Conservation (phyloP, 768 basidiomycete genomes). For the Tylopilus cervinicoccineus region DNA sequence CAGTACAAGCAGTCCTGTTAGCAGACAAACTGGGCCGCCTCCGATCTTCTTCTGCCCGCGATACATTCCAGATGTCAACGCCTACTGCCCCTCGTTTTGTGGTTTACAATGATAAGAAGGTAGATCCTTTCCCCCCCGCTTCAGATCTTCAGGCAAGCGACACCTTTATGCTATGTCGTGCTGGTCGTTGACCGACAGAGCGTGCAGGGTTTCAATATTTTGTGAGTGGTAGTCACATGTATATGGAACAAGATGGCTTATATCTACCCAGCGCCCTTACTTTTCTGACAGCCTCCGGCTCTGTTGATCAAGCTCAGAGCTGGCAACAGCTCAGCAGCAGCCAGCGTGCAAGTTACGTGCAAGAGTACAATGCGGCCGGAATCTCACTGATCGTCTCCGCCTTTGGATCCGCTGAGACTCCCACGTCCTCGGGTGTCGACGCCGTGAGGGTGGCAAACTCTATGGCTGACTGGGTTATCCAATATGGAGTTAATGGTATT, state of each 20-base stretch:
- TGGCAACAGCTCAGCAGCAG: slow-evolving; percentile 39
- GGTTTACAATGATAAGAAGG: slow-evolving; percentile 39
- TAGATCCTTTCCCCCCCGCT: slow-evolving; percentile 41
- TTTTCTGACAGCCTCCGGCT: slow-evolving; percentile 40
- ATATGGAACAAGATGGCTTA: neutral
- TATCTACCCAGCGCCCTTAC: slow-evolving; percentile 32
- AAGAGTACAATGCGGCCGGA: slow-evolving; percentile 50
- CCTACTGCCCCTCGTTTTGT: slow-evolving; percentile 50
- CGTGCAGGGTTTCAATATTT: slow-evolving; percentile 34
- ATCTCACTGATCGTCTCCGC: slow-evolving; percentile 56
- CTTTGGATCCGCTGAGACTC: slow-evolving; percentile 44
- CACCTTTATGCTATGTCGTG: neutral
- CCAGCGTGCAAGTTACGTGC: slow-evolving; percentile 39
- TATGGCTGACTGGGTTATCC: slow-evolving; percentile 43
- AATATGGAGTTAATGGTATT: slow-evolving; percentile 48
- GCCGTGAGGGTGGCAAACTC: slow-evolving; percentile 38
- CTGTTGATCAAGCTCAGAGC: slow-evolving; percentile 43
- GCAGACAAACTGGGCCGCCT: slow-evolving; percentile 18
- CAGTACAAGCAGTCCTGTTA: slow-evolving; percentile 14
- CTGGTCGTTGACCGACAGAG: neutral
- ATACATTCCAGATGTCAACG: slow-evolving; percentile 12
- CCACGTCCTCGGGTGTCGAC: slow-evolving; percentile 39
- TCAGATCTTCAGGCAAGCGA: slow-evolving; percentile 39
- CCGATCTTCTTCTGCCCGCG: slow-evolving; percentile 23
- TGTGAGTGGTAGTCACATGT: slow-evolving; percentile 17